These are phyloP conservation scores for Brassica juncea DNA, from an alignment of 345 rosid species.

Conservation along the genomic window DNA sequence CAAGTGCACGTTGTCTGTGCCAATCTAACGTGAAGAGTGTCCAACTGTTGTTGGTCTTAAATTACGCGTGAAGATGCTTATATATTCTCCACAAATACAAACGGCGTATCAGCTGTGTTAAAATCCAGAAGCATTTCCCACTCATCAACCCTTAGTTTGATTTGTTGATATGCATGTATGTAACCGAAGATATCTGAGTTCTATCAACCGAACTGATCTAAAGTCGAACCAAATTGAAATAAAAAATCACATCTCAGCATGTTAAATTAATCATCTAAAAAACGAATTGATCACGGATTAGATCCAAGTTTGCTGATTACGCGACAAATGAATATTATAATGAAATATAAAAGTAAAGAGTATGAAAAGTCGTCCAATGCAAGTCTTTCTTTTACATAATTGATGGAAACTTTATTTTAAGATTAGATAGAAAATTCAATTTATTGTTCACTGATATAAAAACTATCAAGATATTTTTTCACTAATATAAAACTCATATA, in stretches of 20 bases:
- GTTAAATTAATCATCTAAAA: neutral
- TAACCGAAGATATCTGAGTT: neutral
- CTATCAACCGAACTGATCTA: neutral
- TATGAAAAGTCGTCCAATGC: constrained; percentile 15
- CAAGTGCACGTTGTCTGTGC: constrained; percentile 33
- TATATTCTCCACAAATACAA: neutral
- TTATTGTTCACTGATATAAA: neutral
- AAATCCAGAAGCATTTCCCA: neutral
- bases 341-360: neutral
- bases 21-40: constrained; percentile 5
- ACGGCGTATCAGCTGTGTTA: neutral
- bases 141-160: neutral
- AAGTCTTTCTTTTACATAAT: constrained; percentile 25
- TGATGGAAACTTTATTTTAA: constrained; percentile 2
- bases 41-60: neutral
- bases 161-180: neutral
- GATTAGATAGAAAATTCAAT: neutral
- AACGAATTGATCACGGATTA: neutral
- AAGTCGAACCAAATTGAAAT: neutral
- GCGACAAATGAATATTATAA: neutral
- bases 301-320: neutral
- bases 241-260: neutral
- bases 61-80: constrained; percentile 16
- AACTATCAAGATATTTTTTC: neutral
- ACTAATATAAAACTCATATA: neutral